phyloP scores from a whole-genome alignment of 2,329 filamentous ascomycete genomes.

The Sporothrix pallida region DNA sequence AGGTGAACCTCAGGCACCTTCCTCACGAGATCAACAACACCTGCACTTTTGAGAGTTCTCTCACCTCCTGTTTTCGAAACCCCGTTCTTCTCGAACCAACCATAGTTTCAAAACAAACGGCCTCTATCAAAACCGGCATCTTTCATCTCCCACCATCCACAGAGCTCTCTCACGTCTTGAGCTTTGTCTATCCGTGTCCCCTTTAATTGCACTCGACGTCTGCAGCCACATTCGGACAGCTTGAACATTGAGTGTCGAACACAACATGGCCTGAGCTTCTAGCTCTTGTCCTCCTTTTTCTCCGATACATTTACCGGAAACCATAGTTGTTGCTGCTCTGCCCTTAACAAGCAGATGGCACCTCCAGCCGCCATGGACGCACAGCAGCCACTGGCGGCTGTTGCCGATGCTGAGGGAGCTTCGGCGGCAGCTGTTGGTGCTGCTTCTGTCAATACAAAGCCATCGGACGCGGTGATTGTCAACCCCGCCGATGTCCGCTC shows the following conservation, averaged over 20 bases:
- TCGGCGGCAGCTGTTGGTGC: neutral
- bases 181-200: neutral
- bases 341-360: neutral
- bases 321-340: neutral
- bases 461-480: neutral
- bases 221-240: neutral
- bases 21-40: neutral
- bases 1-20: neutral
- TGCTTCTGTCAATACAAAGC: neutral
- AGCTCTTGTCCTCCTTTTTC: neutral
- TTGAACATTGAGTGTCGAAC: neutral
- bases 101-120: too few relatives aligned
- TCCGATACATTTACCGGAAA: neutral
- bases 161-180: neutral
- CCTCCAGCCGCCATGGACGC: conserved; percentile 11
- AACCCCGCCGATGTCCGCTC: conserved; percentile 15
- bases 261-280: conserved; percentile 2
- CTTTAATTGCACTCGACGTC: conserved; percentile 3
- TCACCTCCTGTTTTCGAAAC: too few relatives aligned
- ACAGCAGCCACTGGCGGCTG: neutral
- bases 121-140: too few relatives aligned
- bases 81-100: too few relatives aligned
- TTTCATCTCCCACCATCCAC: too few relatives aligned
- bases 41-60: too few relatives aligned
- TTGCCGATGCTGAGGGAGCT: neutral